These are phyloP conservation scores for Ambrosia trifida DNA, from an alignment of 129 eudicot species.

Conservation along the genomic window DNA sequence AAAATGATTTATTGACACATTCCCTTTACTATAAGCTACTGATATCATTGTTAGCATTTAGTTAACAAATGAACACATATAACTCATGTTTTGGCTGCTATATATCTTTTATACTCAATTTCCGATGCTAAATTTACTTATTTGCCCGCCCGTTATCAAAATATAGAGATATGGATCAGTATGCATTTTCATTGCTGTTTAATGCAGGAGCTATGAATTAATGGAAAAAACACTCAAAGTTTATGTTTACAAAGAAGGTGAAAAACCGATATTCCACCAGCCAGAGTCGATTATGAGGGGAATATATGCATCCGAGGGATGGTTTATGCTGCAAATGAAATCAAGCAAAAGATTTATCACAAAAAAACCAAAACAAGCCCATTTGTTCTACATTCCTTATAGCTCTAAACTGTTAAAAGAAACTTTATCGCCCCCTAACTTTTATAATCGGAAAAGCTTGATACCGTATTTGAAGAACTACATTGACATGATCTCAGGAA, in stretches of 20 bases:
- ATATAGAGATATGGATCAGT: background rate
- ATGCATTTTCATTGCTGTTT: background rate
- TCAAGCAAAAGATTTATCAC: constrained; percentile 45
- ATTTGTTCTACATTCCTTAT: constrained; percentile 62
- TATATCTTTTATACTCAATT: constrained; percentile 1
- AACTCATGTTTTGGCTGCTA: background rate
- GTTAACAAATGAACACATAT: no score
- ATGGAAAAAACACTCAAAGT: constrained; percentile 66
- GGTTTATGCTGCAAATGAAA: constrained; percentile 67
- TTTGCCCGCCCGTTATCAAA: background rate
- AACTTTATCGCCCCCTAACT: constrained; percentile 39
- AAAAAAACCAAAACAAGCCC: constrained; percentile 50
- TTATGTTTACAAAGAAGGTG: constrained; percentile 31
- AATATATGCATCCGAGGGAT: constrained; percentile 73
- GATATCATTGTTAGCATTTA: background rate
- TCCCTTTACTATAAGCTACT: background rate
- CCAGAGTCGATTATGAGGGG: constrained; percentile 50
- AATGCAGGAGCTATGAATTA: constrained; percentile 49
- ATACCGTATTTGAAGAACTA: constrained; percentile 38
- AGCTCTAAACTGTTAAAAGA: constrained; percentile 50
- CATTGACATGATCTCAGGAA: constrained; percentile 34
- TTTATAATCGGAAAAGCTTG: constrained; percentile 39
- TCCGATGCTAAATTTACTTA: background rate
- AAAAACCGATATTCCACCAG: constrained; percentile 53
- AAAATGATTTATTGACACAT: background rate